Evolutionary conservation across 2,329 filamentous ascomycete species (phyloP).

Genomic region (Cercospora sesami): DNA sequence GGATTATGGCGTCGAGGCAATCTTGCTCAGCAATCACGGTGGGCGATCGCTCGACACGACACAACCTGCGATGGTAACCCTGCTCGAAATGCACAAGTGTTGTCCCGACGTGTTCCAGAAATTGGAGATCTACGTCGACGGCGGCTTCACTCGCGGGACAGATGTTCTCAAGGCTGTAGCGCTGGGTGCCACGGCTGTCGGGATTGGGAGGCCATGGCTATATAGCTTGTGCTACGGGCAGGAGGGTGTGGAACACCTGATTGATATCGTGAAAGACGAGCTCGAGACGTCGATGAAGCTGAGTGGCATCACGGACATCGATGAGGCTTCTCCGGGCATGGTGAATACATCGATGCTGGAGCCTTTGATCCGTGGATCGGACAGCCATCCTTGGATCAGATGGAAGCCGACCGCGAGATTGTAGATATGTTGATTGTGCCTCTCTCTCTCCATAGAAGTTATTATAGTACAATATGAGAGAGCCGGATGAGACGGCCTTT

Average conservation of each 20-base stretch:
- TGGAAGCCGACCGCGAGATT: constrained; percentile 28
- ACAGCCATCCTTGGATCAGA: constrained; percentile 29
- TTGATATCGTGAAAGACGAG: constrained; percentile 54
- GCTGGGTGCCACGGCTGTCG: constrained; percentile 58
- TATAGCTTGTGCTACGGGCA: constrained; percentile 63
- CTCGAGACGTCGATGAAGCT: constrained; percentile 65
- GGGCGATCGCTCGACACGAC: constrained; percentile 51
- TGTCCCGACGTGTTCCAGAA: constrained; percentile 58
- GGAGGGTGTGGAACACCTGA: constrained; percentile 46
- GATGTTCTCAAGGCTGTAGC: constrained; percentile 56
- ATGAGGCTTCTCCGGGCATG: constrained; percentile 60
- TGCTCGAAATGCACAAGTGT: constrained; percentile 64
- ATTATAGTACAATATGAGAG: too few relatives aligned
- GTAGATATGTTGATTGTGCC: not conserved
- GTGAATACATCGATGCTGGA: constrained; percentile 46
- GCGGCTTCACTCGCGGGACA: constrained; percentile 51
- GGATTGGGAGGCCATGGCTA: constrained; percentile 59
- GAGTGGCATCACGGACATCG: constrained; percentile 62
- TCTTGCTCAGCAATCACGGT: constrained; percentile 57
- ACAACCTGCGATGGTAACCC: constrained; percentile 56
- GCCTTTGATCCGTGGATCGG: constrained; percentile 26
- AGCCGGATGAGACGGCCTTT: not conserved
- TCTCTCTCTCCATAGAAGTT: not conserved
- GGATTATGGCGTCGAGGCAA: constrained; percentile 50
- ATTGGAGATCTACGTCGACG: constrained; percentile 53